phyloP scores from a whole-genome alignment of 345 rosid genomes.

The Citrus medica region DNA sequence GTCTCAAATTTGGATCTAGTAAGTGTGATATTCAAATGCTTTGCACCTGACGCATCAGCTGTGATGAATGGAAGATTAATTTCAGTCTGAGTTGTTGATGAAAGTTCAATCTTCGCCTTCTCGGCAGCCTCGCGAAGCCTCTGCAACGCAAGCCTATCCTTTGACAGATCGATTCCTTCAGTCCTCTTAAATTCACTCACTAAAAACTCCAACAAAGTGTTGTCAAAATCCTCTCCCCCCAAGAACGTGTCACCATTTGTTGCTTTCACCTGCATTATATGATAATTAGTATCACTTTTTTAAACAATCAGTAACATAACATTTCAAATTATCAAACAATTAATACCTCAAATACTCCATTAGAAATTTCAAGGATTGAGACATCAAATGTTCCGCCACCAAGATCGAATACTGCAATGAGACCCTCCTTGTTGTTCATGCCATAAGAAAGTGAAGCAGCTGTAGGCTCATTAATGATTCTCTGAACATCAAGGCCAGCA shows the following conservation, averaged over 20 bases:
- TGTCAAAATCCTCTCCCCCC: slow-evolving; percentile 96
- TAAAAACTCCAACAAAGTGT: slow-evolving; percentile 65
- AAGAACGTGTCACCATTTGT: slow-evolving; percentile 95
- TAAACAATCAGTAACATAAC: neutral
- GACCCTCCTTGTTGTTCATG: slow-evolving; percentile 87
- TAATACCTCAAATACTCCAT: slow-evolving; percentile 86
- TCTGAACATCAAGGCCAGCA: slow-evolving; percentile 84
- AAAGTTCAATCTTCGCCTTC: slow-evolving; percentile 86
- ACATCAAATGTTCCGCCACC: slow-evolving; percentile 94
- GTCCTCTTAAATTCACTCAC: slow-evolving; percentile 75
- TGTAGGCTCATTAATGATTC: slow-evolving; percentile 90
- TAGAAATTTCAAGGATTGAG: slow-evolving; percentile 84
- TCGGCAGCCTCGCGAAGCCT: slow-evolving; percentile 92
- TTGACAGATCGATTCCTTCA: slow-evolving; percentile 69
- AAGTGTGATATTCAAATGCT: slow-evolving; percentile 76
- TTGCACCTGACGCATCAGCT: slow-evolving; percentile 81
- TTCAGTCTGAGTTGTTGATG: slow-evolving; percentile 82
- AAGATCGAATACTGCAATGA: slow-evolving; percentile 90
- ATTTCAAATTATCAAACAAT: neutral
- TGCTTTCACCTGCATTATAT: slow-evolving; percentile 68
- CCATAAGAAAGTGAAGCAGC: slow-evolving; percentile 98
- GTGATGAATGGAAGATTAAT: slow-evolving; percentile 85
- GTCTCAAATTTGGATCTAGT: slow-evolving; percentile 74
- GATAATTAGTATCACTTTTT: neutral
- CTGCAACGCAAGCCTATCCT: slow-evolving; percentile 82